Conservation (phyloP, 352 stramenopile genomes). For the Phytophthora cryptogea region DNA sequence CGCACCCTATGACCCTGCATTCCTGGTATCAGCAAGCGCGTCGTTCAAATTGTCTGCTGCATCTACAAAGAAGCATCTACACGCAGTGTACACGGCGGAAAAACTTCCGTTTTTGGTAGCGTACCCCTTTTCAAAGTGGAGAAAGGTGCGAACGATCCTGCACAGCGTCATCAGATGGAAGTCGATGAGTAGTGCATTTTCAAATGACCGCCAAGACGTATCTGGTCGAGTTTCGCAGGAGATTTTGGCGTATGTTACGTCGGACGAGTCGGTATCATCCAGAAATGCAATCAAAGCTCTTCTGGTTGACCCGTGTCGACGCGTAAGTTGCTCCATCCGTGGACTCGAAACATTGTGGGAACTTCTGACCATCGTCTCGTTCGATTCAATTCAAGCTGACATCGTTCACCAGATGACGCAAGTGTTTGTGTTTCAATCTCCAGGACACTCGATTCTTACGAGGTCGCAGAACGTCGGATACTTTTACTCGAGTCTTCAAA, state of each 20-base stretch:
- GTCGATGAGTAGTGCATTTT: not conserved
- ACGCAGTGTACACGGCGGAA: slow-evolving; percentile 28
- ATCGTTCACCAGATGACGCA: slow-evolving; percentile 58
- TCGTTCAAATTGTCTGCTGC: slow-evolving; percentile 14
- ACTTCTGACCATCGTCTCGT: slow-evolving; percentile 44
- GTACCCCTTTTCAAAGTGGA: slow-evolving; percentile 57
- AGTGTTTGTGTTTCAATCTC: slow-evolving; percentile 45
- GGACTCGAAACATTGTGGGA: slow-evolving; percentile 55
- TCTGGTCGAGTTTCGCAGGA: slow-evolving; percentile 23
- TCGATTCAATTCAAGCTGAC: slow-evolving; percentile 56
- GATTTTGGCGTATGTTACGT: slow-evolving; percentile 39
- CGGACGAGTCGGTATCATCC: slow-evolving; percentile 36
- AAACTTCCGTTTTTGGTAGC: slow-evolving; percentile 44
- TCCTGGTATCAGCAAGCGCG: slow-evolving; percentile 19
- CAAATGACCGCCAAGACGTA: not conserved
- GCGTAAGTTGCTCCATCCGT: slow-evolving; percentile 41
- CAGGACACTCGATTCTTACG: slow-evolving; percentile 8
- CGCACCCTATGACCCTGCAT: slow-evolving; percentile 36
- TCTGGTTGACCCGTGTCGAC: slow-evolving; percentile 56
- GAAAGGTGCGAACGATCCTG: slow-evolving; percentile 41
- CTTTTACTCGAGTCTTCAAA: slow-evolving; percentile 47
- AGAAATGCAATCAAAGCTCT: slow-evolving; percentile 25
- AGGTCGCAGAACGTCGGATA: slow-evolving; percentile 18
- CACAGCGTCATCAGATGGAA: slow-evolving; percentile 52
- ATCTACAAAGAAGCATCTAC: slow-evolving; percentile 35